Base-by-base conservation (phyloP, 2,329 filamentous ascomycete species). In the Colletotrichum sp. region DNA sequence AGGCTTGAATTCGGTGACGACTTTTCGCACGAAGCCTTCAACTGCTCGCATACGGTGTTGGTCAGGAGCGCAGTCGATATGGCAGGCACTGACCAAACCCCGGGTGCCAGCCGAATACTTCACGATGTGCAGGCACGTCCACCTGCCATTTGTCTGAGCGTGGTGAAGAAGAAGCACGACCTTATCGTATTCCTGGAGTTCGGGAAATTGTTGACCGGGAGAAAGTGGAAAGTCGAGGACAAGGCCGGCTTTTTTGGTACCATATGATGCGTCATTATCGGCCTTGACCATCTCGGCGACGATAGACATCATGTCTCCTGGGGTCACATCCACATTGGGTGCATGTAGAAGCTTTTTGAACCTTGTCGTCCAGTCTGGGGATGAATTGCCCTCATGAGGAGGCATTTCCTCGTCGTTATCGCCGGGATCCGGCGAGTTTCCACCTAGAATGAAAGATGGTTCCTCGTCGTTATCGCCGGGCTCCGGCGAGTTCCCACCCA, bases 201-300 rank as follows among this genome's bases (percentile, higher is more conserved):
- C 55, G 1, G 24, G 2, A 28, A 59, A 59, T 13, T 5, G 24
- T 3, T 28, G 13, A 3, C 2, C 24, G 55, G 15, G 15, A 0
- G 55, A 2, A 2, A 59, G 55, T 13, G 55, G 55, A 4, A 15
- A 59, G 55, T 59, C 55, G 24, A 59, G 9, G 55, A 59, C 55
- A 3, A 57, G 52, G 12, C 52, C 52, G n/a, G 52, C 26, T 0
- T 57, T 57, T 0, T 0, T 1, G 52, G 26, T 57, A 26, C 52
- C 26, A 28, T 57, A 57, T 26, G 26, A 24, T 57, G 26, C 0
- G 12, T 28, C 26, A 21, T 15, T 8, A 0, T 57, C 8, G 10
- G 0, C 12, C 0, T 15, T 16, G 26, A 57, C 8, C 26, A 57
- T 57, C 0, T 3, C 1, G n/a, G 8, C 0, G 26, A 57, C 52